Conservation (phyloP, 495 filamentous ascomycete genomes). For the Pyronema domesticum region DNA sequence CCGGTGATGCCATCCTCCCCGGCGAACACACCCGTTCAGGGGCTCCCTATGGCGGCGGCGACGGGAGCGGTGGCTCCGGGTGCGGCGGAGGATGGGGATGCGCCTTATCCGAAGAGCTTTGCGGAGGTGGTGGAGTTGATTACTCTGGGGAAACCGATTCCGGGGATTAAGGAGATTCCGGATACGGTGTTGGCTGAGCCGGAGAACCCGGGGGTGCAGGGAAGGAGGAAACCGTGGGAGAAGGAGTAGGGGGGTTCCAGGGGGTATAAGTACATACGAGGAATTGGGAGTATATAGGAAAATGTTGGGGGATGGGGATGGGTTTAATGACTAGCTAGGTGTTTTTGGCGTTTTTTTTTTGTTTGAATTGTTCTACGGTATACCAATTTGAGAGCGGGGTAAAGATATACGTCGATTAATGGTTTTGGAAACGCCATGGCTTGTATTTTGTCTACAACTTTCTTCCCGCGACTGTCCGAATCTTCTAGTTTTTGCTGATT, state of each 20-base stretch:
- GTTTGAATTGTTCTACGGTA: too few relatives aligned
- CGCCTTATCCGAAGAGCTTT: conserved; percentile 71
- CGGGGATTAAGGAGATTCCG: conserved; percentile 80
- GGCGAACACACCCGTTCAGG: not conserved
- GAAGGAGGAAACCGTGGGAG: conserved; percentile 70
- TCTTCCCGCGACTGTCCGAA: too few relatives aligned
- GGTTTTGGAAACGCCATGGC: too few relatives aligned
- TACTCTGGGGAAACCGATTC: conserved; percentile 62
- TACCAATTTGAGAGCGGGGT: too few relatives aligned
- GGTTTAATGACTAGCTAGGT: too few relatives aligned
- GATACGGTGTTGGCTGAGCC: conserved; percentile 40
- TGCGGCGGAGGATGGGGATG: conserved; percentile 24
- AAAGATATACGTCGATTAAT: too few relatives aligned
- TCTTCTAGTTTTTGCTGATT: too few relatives aligned
- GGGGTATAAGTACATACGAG: too few relatives aligned
- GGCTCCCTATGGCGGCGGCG: not conserved
- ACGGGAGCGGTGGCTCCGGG: not conserved
- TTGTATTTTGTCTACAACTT: too few relatives aligned
- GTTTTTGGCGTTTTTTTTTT: too few relatives aligned
- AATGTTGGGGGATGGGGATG: too few relatives aligned
- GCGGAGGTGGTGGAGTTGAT: conserved; percentile 80
- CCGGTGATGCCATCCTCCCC: conserved; percentile 1
- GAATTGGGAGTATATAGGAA: too few relatives aligned
- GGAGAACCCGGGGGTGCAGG: conserved; percentile 32
- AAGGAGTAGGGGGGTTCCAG: conserved; percentile 11